Percentiles rank a stretch among this genome's conserved stretches.
Conservation (phyloP, 352 stramenopile species). For the Phytophthora brassicae region DNA sequence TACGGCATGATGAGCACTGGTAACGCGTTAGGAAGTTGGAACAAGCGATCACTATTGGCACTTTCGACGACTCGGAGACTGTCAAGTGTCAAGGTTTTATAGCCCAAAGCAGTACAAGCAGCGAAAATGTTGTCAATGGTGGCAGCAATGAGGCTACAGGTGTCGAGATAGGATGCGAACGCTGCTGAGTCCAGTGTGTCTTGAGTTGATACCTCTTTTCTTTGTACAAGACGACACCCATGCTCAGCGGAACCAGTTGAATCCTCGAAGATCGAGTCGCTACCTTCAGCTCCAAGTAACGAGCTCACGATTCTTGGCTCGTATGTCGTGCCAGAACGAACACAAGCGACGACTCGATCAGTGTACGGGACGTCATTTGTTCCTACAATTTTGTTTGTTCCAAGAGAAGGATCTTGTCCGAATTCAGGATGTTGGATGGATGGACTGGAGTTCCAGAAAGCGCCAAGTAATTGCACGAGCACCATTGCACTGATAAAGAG, state of each 20-base stretch:
- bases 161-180: neutral
- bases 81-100: constrained; percentile 17
- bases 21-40: constrained; percentile 16
- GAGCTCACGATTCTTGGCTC: constrained; percentile 26
- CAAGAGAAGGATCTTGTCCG: constrained; percentile 9
- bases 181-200: constrained; percentile 5
- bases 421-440: neutral
- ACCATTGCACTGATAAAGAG: constrained; percentile 29
- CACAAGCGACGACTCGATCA: constrained; percentile 45
- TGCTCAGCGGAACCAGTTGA: constrained; percentile 11
- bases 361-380: constrained; percentile 49
- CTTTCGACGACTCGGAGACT: constrained; percentile 17
- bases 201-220: neutral
- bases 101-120: constrained; percentile 13
- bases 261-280: constrained; percentile 20
- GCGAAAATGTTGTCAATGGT: constrained; percentile 27
- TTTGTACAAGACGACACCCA: constrained; percentile 34
- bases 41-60: constrained; percentile 12
- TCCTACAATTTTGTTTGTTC: constrained; percentile 26
- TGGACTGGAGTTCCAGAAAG: constrained; percentile 23
- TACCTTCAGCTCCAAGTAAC: constrained; percentile 30
- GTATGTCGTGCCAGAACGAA: constrained; percentile 24
- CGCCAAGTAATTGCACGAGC: constrained; percentile 34
- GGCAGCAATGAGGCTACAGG: constrained; percentile 15
- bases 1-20: constrained; percentile 18